Base-by-base conservation (phyloP, 129 eudicot species). In the Saussurea involucrata region DNA sequence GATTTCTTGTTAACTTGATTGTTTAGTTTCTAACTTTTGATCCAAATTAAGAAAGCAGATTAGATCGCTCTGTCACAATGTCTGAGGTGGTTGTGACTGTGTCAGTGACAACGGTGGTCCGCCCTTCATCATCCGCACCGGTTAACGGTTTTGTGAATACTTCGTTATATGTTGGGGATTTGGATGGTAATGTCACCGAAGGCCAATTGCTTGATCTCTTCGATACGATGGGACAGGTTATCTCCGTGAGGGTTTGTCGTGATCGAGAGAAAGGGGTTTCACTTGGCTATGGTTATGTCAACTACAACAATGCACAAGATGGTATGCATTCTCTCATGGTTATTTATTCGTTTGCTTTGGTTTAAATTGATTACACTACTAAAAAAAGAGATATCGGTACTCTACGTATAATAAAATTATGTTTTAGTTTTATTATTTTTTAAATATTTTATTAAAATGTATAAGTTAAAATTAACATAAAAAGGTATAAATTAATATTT, bases 201-300 rank as follows among this genome's bases (percentile, higher is more conserved):
- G 61, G 28, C 10, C 85, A 87, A 68, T 67, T 89, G 77, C 82
- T 69, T 29, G 95, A 89, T 80, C 77, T 86, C 63, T 89, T 89
- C 63, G 83, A 44, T 17, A 87, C 77, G 36, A 80, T 83, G 46
- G 86, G 72, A 27, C 89, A 76, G 21, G 95, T 89, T 8, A 64
- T 74, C 10, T 79, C 89, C 2, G 81, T 89, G 79, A 84, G 89
- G 86, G 87, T 89, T 84, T 89, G 91, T 46, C 65, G 88, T 53
- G 91, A 89, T 80, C 80, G 69, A 73, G 58, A 42, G 8, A 66
- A 66, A 10, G 76, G 71, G 3, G 46, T 80, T 24, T 89, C 95
- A 2, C 89, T 89, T 8, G 89, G 95, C 22, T 89, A 89, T 29
- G 95, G 77, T 7, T 89, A 89, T 75, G 95, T 89, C 68, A 89